Evolutionary conservation across 1,284 basidiomycete genomes (phyloP), one percentile per base, ranked within the genome.

Genomic region (Rhodotorula mucilaginosa): DNA sequence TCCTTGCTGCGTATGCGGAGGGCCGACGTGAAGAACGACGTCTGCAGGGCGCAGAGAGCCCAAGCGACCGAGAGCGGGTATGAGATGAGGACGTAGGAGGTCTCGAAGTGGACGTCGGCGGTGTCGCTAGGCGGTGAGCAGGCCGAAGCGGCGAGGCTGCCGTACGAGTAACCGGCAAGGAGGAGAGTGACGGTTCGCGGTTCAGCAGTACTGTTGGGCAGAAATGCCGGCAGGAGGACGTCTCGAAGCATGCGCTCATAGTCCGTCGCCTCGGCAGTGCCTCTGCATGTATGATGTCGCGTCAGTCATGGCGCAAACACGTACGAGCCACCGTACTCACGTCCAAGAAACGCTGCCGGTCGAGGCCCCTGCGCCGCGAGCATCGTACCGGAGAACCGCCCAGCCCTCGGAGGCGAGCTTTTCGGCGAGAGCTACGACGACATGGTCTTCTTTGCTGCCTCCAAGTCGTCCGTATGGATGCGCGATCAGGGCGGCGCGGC

Each of bases 1-100:
- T 49, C 69, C 15, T 23, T 29, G 6, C 51, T 88, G 69, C 47
- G 90, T 83, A 15, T 82, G 76, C n/a, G 82, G 79, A 65, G 91
- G 81, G 21, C 84, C 83, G 2, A 78, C 76, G 31, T 83, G 81
- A 78, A 91, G 90, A 19, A 81, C 81, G 6, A 81, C 1, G 87
- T 82, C 61, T 83, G 83, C 82, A 92, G 91, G 61, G 88, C 79
- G 6, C 90, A 91, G 78, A 88, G 85, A 6, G 76, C 78, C 39
- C 84, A 83, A 56, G 89, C 84, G 18, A 88, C 87, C 12, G 88
- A 86, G 12, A 92, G 82, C 0, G 91, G 91, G 77, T 92, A 92
- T 1, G 90, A 91, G 31, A 93, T 80, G 52, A 93, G 81, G 61
- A 92, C 82, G 79, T 91, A 88, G 16, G 84, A 85, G 0, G 86